phyloP scores from a whole-genome alignment of 1,139 yeast genomes.

The Scheffersomyces stambukii region DNA sequence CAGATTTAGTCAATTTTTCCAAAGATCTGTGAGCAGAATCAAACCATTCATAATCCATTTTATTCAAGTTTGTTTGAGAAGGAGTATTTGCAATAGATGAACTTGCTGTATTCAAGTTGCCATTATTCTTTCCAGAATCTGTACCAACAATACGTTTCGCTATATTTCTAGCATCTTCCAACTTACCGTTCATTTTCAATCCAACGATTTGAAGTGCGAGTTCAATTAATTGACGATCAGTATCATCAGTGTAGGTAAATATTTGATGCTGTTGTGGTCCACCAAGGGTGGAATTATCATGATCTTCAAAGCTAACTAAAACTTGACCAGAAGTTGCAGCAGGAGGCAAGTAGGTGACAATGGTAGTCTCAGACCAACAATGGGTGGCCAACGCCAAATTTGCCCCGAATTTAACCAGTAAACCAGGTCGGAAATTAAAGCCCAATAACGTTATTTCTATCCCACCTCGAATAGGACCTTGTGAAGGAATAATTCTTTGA shows the following conservation, averaged over 20 bases:
- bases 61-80: slow-evolving; percentile 12
- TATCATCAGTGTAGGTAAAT: slow-evolving; percentile 88
- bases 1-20: slow-evolving; percentile 44
- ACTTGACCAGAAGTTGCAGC: slow-evolving; percentile 89
- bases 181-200: slow-evolving; percentile 86
- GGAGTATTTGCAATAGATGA: slow-evolving; percentile 6
- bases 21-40: slow-evolving; percentile 45
- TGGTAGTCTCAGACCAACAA: slow-evolving; percentile 93
- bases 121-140: slow-evolving; percentile 20
- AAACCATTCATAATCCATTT: too few relatives aligned
- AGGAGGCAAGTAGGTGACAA: slow-evolving; percentile 91
- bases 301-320: slow-evolving; percentile 70
- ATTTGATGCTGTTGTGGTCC: slow-evolving; percentile 48
- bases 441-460: slow-evolving; percentile 90
- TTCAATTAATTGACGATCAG: slow-evolving; percentile 88
- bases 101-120: slow-evolving; percentile 8
- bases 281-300: slow-evolving; percentile 25
- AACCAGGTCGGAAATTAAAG: slow-evolving; percentile 76
- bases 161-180: slow-evolving; percentile 88
- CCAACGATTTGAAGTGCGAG: slow-evolving; percentile 93
- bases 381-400: slow-evolving; percentile 82
- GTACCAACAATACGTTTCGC: slow-evolving; percentile 82
- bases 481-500: slow-evolving; percentile 87
- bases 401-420: slow-evolving; percentile 82
- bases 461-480: slow-evolving; percentile 94